Evolutionary conservation across 2,329 filamentous ascomycete species (phyloP).

Genomic region (Apiospora saccharicola): DNA sequence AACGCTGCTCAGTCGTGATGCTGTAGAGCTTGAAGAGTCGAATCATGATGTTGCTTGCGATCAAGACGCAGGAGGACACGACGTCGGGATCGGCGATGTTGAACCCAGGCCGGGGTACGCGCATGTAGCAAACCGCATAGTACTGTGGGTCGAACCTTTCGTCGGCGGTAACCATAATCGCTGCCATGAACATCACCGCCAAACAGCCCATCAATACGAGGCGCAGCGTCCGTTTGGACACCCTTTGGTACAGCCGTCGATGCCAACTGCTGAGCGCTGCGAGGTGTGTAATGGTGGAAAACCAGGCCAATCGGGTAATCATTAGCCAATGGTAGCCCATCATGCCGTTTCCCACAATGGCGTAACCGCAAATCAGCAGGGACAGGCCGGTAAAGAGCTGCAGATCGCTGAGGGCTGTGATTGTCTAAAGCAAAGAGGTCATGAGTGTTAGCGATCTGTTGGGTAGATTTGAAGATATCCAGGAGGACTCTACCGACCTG

Average conservation of each 20-base stretch:
- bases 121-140: neutral
- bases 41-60: neutral
- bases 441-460: neutral
- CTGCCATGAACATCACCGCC: neutral
- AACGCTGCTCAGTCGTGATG: neutral
- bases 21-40: neutral
- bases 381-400: conserved; percentile 24
- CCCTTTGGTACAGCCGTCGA: neutral
- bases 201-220: neutral
- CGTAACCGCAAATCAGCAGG: conserved; percentile 19
- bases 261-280: conserved; percentile 14
- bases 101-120: neutral
- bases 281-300: conserved; percentile 22
- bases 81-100: neutral
- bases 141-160: neutral
- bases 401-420: conserved; percentile 21
- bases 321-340: conserved; percentile 22
- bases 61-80: neutral
- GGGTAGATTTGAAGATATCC: too few species aligned
- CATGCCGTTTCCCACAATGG: neutral
- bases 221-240: neutral
- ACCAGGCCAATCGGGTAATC: conserved; percentile 23
- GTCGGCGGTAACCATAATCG: neutral
- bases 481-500: neutral
- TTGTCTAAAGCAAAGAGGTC: neutral